These are phyloP conservation scores for Lupinus albus DNA, from an alignment of 306 rosid genomes.

Conservation along the genomic window DNA sequence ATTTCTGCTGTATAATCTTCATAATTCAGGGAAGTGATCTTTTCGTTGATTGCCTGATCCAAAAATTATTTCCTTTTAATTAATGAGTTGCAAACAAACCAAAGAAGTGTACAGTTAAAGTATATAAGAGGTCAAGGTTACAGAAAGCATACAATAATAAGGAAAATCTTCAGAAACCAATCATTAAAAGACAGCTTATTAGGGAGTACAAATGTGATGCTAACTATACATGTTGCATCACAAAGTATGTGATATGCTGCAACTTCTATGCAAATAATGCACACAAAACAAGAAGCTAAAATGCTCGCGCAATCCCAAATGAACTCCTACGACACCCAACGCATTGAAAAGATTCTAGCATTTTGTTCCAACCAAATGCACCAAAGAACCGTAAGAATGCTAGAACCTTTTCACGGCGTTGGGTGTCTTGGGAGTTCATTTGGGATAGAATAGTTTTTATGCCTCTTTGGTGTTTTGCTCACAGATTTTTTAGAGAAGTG, in stretches of 20 bases:
- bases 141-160: conserved; percentile 30
- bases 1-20: conserved; percentile 90
- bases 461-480: too few relatives aligned
- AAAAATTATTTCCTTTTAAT: conserved; percentile 33
- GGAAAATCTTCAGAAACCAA: conserved; percentile 26
- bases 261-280: conserved; percentile 19
- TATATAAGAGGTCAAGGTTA: conserved; percentile 21
- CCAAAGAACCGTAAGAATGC: too few relatives aligned
- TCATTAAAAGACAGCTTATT: conserved; percentile 12
- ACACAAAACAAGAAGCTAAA: not conserved
- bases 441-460: too few relatives aligned
- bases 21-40: conserved; percentile 75
- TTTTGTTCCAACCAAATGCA: too few relatives aligned
- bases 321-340: too few relatives aligned
- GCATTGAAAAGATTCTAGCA: too few relatives aligned
- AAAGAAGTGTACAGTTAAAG: conserved; percentile 13
- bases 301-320: too few relatives aligned
- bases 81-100: conserved; percentile 28
- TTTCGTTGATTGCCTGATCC: conserved; percentile 86
- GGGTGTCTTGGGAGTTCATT: too few relatives aligned
- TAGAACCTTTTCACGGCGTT: too few relatives aligned
- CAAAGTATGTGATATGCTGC: conserved; percentile 1
- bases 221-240: not conserved
- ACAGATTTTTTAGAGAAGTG: too few relatives aligned
- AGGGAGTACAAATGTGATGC: not conserved